A percentile compares a stretch with the other conserved stretches of the same genome.
Evolutionary conservation across 129 eudicot genomes (phyloP).

Genomic region (Artemisia annua): DNA sequence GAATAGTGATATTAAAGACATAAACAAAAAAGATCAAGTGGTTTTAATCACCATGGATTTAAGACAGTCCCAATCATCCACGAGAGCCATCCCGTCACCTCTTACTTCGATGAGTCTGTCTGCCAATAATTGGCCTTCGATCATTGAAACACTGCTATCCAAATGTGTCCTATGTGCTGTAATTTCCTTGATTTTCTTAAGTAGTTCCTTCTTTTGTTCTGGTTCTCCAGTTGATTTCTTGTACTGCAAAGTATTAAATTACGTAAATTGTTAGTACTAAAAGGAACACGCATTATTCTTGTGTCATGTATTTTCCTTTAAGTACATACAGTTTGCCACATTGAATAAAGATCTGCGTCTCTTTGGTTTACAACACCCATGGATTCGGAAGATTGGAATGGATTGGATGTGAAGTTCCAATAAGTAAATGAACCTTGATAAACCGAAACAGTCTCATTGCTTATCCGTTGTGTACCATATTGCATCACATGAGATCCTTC

Average conservation of each 20-base stretch:
- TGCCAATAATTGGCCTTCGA: conserved; percentile 43
- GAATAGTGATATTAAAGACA: not conserved
- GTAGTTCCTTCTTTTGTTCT: conserved; percentile 44
- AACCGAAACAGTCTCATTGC: conserved; percentile 55
- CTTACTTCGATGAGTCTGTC: conserved; percentile 30
- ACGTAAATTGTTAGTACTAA: not conserved
- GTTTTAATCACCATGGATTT: conserved; percentile 58
- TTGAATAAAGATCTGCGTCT: conserved; percentile 63
- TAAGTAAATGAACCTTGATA: conserved; percentile 76
- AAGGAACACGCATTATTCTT: not conserved
- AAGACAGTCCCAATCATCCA: conserved; percentile 84
- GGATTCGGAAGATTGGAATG: conserved; percentile 18
- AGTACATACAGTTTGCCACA: conserved; percentile 56
- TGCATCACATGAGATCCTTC: conserved; percentile 95
- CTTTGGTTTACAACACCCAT: conserved; percentile 71
- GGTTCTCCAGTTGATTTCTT: conserved; percentile 35
- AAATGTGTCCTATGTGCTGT: conserved; percentile 52
- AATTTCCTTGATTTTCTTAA: conserved; percentile 46
- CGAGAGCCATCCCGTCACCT: conserved; percentile 24
- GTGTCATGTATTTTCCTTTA: not conserved
- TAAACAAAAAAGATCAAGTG: not conserved
- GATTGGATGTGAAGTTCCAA: conserved; percentile 41
- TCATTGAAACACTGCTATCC: conserved; percentile 52
- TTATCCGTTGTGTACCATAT: conserved; percentile 64
- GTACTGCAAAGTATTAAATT: conserved; percentile 35